Percentiles rank a stretch among this genome's conserved stretches.
Evolutionary conservation across 129 eudicot species (phyloP).

Genomic region (Flaveria trinervia): DNA sequence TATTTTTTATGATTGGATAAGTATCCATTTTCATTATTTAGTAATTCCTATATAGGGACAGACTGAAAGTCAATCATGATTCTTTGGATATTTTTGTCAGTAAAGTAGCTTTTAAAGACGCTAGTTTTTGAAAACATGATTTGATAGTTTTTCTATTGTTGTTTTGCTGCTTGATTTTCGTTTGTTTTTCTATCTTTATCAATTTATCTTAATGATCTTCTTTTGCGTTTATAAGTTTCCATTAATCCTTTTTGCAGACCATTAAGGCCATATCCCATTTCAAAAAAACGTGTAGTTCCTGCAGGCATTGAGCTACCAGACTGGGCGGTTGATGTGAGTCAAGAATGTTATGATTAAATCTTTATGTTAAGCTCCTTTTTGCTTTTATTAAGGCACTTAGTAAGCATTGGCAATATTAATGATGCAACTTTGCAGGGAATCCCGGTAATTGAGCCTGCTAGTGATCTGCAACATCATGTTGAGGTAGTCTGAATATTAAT

Average conservation of each 20-base stretch:
- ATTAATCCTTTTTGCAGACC: constrained; percentile 47
- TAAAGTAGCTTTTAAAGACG: constrained; percentile 7
- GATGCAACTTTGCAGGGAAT: constrained; percentile 57
- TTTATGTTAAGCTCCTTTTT: neutral
- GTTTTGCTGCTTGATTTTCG: neutral
- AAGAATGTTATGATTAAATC: constrained; percentile 4
- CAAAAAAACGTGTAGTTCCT: constrained; percentile 68
- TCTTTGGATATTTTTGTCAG: neutral
- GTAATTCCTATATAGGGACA: neutral
- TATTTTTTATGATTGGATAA: neutral
- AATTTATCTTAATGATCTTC: neutral
- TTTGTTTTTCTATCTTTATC: neutral
- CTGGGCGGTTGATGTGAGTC: constrained; percentile 96
- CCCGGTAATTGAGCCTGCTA: constrained; percentile 80
- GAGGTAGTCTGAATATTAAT: constrained; percentile 56
- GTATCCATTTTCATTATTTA: neutral
- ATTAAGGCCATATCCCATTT: constrained; percentile 82
- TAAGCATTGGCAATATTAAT: constrained; percentile 11
- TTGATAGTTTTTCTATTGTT: neutral
- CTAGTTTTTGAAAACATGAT: neutral
- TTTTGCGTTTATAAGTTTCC: neutral
- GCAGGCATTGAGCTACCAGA: constrained; percentile 80
- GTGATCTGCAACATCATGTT: constrained; percentile 84
- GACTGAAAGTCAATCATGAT: neutral
- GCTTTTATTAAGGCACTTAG: neutral